These are phyloP conservation scores for Diutina sp. DNA, from an alignment of 1,139 yeast species.

Conservation along the genomic window DNA sequence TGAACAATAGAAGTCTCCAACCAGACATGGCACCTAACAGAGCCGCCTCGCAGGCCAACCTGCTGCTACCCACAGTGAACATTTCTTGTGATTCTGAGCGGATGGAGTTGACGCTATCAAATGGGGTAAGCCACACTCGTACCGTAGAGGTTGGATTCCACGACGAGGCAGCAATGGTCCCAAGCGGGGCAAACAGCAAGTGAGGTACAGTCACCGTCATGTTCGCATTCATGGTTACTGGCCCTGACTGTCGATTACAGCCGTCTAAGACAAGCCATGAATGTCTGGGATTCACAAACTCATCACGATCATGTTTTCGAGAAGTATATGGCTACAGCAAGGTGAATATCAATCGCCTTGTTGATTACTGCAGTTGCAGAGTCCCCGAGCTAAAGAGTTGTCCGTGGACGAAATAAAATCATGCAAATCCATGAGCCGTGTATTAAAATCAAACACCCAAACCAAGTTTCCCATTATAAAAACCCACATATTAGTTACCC, in stretches of 20 bases:
- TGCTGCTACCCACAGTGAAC: background rate
- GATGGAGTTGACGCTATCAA: background rate
- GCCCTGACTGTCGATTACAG: background rate
- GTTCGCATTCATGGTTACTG: background rate
- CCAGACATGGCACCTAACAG: background rate
- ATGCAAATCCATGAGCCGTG: no score
- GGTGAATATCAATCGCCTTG: background rate
- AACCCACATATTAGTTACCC: no score
- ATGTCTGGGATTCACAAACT: no score
- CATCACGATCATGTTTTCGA: background rate
- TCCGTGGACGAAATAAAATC: no score
- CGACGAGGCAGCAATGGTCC: background rate
- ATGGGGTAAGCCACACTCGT: background rate
- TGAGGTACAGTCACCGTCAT: background rate
- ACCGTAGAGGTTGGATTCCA: background rate
- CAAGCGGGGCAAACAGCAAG: background rate
- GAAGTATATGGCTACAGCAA: no score
- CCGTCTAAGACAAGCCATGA: background rate
- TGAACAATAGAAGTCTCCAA: background rate
- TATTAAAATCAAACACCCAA: no score
- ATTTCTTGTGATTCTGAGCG: background rate
- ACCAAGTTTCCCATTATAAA: no score
- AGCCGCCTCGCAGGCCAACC: background rate
- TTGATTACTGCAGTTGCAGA: no score
- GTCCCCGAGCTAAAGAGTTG: no score